phyloP scores from a whole-genome alignment of 164 flowering plant genomes.

The Annona cherimola region DNA sequence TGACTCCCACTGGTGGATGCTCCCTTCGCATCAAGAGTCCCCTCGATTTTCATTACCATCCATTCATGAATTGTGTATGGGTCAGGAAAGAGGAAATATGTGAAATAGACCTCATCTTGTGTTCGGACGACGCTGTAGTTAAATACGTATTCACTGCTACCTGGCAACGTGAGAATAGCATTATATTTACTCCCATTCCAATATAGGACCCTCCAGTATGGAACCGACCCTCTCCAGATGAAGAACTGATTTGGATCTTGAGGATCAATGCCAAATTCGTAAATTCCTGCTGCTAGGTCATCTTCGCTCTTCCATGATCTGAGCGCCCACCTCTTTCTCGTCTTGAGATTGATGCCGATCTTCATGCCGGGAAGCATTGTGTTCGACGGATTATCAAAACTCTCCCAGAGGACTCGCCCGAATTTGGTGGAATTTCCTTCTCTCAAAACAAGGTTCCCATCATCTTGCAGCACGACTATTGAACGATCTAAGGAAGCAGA shows the following conservation, averaged over 20 bases:
- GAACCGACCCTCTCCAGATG: background rate
- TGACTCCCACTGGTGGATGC: background rate
- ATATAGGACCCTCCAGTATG: background rate
- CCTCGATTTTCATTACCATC: background rate
- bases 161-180: background rate
- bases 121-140: background rate
- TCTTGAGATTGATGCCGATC: constrained; percentile 12
- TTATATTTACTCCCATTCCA: background rate
- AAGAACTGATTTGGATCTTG: constrained; percentile 9
- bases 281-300: constrained; percentile 32
- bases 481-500: background rate
- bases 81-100: background rate
- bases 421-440: background rate
- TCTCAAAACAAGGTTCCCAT: constrained; percentile 20
- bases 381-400: constrained; percentile 33
- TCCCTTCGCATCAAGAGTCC: background rate
- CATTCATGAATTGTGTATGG: background rate
- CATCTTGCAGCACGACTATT: constrained; percentile 14
- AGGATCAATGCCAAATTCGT: constrained; percentile 10
- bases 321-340: constrained; percentile 8
- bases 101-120: constrained; percentile 1
- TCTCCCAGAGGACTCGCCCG: constrained; percentile 23
- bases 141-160: background rate
- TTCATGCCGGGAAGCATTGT: constrained; percentile 25
- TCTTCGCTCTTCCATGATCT: constrained; percentile 31